Evolutionary conservation across 176 grass and related monocot species (phyloP), one percentile per base, ranked within the genome.

Genomic region (Triticum monococcum): DNA sequence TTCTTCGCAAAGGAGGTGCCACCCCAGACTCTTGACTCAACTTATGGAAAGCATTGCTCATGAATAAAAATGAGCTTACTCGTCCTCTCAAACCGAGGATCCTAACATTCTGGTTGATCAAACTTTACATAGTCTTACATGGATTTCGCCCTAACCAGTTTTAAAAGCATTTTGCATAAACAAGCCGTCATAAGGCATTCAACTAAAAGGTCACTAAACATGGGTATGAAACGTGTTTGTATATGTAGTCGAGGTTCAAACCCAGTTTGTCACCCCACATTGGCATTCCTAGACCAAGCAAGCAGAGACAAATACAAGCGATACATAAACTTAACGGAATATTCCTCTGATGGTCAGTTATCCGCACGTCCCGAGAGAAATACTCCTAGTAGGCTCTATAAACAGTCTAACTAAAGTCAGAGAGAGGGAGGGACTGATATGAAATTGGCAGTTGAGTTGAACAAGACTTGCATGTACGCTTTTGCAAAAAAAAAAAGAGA

Each of bases 371-470:
- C 32, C 17, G 2, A 65, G 46, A 8, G 64, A 79, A 83, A 73
- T 10, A 30, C 28, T 30, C 28, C 28, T 30, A 79, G 68, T 40
- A 38, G n/a, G 4, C 5, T 32, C 52, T 74, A 45, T 10, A 43
- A 43, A 43, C 81, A 78, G 41, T 31, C 32, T 33, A 68, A 31
- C 56, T 22, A 11, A 68, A 64, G 22, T 79, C 16, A 81, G 3
- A 43, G 2, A 62, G 25, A 28, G 57, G 60, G 82, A 33, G 57
- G 77, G 82, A 33, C 59, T 85, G 13, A 8, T 57, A 54, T 48
- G 82, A 85, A 84, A 65, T 74, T 65, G 30, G 2, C 56, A 64
- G 33, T 37, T 48, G 40, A 64, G 33, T 54, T 63, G 48, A 80
- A 50, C 36, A 36, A 52, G 48, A 52, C 48, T 52, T 52, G 48